A percentile compares a stretch with the other conserved stretches of the same genome.
These are phyloP conservation scores for Sporothrix pallida DNA, from an alignment of 2,329 filamentous ascomycete genomes.

Conservation along the genomic window DNA sequence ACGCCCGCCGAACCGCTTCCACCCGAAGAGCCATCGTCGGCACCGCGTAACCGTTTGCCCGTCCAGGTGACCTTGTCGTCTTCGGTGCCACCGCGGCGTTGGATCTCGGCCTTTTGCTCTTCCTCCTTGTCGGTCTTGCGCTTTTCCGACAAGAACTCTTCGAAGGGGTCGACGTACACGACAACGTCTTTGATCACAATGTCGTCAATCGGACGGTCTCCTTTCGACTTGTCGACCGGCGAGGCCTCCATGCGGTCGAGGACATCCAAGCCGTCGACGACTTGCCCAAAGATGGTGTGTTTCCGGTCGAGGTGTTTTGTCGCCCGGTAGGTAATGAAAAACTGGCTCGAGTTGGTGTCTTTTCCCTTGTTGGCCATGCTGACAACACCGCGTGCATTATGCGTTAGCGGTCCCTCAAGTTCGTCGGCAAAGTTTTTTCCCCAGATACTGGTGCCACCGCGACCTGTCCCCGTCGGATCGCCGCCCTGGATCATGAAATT, in stretches of 20 bases:
- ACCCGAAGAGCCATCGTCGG: conserved; percentile 66
- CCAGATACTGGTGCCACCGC: conserved; percentile 91
- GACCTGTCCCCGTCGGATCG: conserved; percentile 88
- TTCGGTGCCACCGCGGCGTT: conserved; percentile 72
- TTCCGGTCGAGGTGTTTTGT: conserved; percentile 89
- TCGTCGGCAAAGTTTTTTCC: conserved; percentile 94
- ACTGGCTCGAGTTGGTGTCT: conserved; percentile 95
- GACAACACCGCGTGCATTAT: conserved; percentile 77
- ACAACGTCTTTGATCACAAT: conserved; percentile 82
- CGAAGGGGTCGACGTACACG: conserved; percentile 92
- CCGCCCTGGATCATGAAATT: conserved; percentile 99
- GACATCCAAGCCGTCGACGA: conserved; percentile 76
- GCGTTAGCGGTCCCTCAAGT: conserved; percentile 85
- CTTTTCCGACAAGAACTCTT: conserved; percentile 83
- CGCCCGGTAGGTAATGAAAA: conserved; percentile 88
- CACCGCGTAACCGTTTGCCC: conserved; percentile 80
- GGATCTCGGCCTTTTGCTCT: conserved; percentile 65
- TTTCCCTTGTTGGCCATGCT: conserved; percentile 99
- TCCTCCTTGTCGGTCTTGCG: conserved; percentile 65
- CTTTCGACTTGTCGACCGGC: conserved; percentile 77
- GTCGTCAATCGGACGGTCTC: conserved; percentile 75
- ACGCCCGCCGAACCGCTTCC: conserved; percentile 54
- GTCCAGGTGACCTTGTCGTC: conserved; percentile 96
- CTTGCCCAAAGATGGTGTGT: conserved; percentile 92
- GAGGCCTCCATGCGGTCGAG: conserved; percentile 78